Base-by-base conservation (phyloP, 2,329 filamentous ascomycete species). In the Fusarium subglutinans region DNA sequence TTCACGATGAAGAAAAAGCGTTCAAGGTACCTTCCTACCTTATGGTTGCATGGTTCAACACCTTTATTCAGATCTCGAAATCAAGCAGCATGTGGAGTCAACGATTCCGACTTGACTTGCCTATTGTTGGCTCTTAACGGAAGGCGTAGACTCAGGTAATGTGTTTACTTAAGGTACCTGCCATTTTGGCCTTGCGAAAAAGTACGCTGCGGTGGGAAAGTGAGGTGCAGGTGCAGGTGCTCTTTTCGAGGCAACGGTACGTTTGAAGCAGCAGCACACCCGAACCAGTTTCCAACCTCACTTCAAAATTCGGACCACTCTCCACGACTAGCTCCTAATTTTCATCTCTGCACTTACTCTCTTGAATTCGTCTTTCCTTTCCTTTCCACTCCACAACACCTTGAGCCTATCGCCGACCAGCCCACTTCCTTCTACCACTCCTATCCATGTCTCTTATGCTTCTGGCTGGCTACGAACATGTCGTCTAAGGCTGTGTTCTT, bases 261-360 rank as follows among this genome's bases (percentile, higher is more conserved):
- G 33, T 59, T 70, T 55, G 43, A 33, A 70, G 66, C 28, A 70
- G 37, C 66, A 70, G 66, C 41, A 26, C n/a, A 38, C 48, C 35
- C 38, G n/a, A 50, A 66, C 24, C 43, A 18, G 24, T 44, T 45
- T 40, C 47, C 30, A 38, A 54, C 53, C 22, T 50, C 50, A 28
- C 53, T 24, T 54, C 45, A 24, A 41, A 14, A 18, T 40, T 24
- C 7, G 15, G 11, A 28, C 26, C 33, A 28, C 26, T 20, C 17
- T 40, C 28, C 24, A 9, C 63, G 37, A 14, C 41, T 14, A 50
- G 28, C n/a, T 28, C 43, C 43, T 45, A 5, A 24, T 38, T 37
- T 50, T 28, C 4, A 55, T 43, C n/a, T 10, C 35, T 70, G 10
- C 33, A 37, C 12, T 37, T 51, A 20, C 22, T 38, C 37, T 28